Percentiles rank a stretch among this genome's conserved stretches.
Conservation (phyloP, 2,329 filamentous ascomycete genomes). For the Stagonosporopsis rhizophila region DNA sequence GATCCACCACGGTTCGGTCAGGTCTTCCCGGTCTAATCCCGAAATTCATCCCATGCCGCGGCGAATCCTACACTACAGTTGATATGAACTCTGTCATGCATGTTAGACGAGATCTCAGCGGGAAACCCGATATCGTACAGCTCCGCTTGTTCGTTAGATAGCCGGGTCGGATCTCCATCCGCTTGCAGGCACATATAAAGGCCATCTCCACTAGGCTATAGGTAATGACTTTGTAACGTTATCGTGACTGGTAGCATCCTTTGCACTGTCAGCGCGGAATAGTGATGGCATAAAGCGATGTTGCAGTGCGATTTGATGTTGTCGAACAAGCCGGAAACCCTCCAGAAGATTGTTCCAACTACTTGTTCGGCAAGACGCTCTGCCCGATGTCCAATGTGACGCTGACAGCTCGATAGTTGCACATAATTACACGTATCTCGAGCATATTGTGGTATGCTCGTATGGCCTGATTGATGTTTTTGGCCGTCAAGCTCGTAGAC, state of each 20-base stretch:
- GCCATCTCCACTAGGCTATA: background rate
- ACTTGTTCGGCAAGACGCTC: background rate
- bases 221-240: background rate
- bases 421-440: background rate
- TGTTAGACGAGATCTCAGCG: background rate
- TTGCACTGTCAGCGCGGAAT: background rate
- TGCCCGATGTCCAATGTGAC: background rate
- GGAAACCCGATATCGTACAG: background rate
- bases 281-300: background rate
- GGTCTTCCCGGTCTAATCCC: background rate
- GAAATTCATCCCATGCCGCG: background rate
- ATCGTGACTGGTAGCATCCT: background rate
- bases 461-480: background rate
- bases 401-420: background rate
- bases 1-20: conserved; percentile 1
- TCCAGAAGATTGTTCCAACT: background rate
- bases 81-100: background rate
- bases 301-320: background rate
- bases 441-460: background rate
- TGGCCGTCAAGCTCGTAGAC: background rate
- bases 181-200: background rate
- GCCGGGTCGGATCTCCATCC: background rate
- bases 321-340: background rate
- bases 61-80: background rate
- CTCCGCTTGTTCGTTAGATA: background rate